phyloP scores from a whole-genome alignment of 129 eudicot species.

The Flaveria brownii region DNA sequence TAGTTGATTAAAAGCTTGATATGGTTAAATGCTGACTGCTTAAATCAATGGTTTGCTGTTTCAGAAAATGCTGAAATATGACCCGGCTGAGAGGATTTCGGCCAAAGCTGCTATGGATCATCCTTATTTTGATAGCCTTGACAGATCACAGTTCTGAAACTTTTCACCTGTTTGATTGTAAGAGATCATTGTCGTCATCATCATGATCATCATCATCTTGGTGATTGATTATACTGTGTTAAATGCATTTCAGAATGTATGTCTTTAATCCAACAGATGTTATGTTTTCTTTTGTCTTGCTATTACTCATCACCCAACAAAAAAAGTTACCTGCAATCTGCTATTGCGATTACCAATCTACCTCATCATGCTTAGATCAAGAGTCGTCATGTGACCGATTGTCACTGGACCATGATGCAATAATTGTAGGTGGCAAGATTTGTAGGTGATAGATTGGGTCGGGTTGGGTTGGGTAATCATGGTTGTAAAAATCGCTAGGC shows the following conservation, averaged over 20 bases:
- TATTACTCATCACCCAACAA: slow-evolving; percentile 4
- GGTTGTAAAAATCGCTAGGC: no score
- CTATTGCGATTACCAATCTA: slow-evolving; percentile 4
- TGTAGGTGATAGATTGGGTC: not conserved
- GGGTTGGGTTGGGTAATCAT: not conserved
- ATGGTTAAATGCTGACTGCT: not conserved
- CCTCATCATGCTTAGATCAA: not conserved
- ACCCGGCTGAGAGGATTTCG: slow-evolving; percentile 85
- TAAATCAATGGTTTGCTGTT: slow-evolving; percentile 12
- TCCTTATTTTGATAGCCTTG: slow-evolving; percentile 76
- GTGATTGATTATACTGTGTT: slow-evolving; percentile 55
- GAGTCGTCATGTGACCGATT: no score
- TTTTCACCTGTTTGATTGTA: slow-evolving; percentile 5
- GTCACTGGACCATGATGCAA: no score
- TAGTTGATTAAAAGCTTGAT: not conserved
- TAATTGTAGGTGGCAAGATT: not conserved
- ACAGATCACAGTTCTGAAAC: slow-evolving; percentile 73
- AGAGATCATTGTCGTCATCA: slow-evolving; percentile 58
- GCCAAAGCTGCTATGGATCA: slow-evolving; percentile 94
- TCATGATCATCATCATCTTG: slow-evolving; percentile 76
- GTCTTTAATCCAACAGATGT: slow-evolving; percentile 8
- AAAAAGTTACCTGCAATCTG: not conserved
- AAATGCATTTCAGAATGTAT: slow-evolving; percentile 12
- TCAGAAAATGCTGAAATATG: slow-evolving; percentile 83
- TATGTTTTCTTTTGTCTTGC: not conserved